phyloP scores from a whole-genome alignment of 805 yeast species.

The Cyberlindnera maclurae region DNA sequence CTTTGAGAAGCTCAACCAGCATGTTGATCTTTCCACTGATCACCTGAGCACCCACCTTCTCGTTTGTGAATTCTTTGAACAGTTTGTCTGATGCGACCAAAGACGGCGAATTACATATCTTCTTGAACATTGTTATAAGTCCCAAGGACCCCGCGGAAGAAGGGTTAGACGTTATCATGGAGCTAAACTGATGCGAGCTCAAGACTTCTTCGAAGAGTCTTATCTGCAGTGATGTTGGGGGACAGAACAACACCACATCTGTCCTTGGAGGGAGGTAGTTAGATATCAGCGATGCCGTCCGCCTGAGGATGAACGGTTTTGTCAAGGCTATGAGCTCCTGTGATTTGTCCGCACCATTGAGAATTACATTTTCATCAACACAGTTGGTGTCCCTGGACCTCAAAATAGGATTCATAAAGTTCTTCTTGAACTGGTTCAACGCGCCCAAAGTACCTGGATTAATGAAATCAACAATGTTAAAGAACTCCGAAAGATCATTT shows the following conservation, averaged over 20 bases:
- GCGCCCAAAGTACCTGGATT: slow-evolving; percentile 79
- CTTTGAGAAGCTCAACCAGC: slow-evolving; percentile 47
- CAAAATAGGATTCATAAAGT: slow-evolving; percentile 63
- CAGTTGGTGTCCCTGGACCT: slow-evolving; percentile 63
- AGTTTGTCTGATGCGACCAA: slow-evolving; percentile 44
- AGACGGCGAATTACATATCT: slow-evolving; percentile 78
- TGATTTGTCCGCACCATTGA: slow-evolving; percentile 54
- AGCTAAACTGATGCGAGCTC: slow-evolving; percentile 23
- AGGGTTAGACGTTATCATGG: slow-evolving; percentile 4
- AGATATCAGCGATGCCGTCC: slow-evolving; percentile 54
- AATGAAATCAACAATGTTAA: slow-evolving; percentile 69
- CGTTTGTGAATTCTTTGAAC: slow-evolving; percentile 23
- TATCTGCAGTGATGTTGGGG: slow-evolving; percentile 61
- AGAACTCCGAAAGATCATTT: slow-evolving; percentile 82
- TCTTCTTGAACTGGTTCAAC: slow-evolving; percentile 49
- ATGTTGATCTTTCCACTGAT: slow-evolving; percentile 57
- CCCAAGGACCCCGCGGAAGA: slow-evolving; percentile 44
- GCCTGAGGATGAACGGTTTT: slow-evolving; percentile 58
- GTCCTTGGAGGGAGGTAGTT: slow-evolving; percentile 66
- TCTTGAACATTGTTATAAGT: slow-evolving; percentile 67
- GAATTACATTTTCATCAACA: slow-evolving; percentile 38
- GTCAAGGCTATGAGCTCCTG: slow-evolving; percentile 60
- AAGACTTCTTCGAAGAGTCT: slow-evolving; percentile 46
- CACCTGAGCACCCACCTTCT: slow-evolving; percentile 3
- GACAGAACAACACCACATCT: slow-evolving; percentile 70